Evolutionary conservation across 768 basidiomycete genomes (phyloP), one percentile per base, ranked within the genome.

Genomic region (Lactarius sanguifluus): DNA sequence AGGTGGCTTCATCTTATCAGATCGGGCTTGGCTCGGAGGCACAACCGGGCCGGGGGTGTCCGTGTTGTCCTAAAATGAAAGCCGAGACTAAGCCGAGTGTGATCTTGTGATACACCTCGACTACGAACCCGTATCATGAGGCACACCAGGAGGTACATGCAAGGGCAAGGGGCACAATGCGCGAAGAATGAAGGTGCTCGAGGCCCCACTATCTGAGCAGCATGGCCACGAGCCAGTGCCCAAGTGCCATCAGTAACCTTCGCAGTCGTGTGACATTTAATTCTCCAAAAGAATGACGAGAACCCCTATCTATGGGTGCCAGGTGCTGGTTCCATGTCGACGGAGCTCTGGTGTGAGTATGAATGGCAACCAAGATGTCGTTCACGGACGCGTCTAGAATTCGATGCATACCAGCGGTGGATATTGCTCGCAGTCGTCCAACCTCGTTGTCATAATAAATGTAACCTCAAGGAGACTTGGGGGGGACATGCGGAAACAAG

Each of bases 371-470:
- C n/a, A 47, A 9, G n/a, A 10, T 13, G n/a, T 23, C 30, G 13
- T 57, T 28, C 58, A 15, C 54, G 54, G 45, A 41, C 23, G 13
- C 30, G 2, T 59, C 47, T 54, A 52, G 58, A 59, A 52, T 40
- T 56, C n/a, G 55, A 5, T 12, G 15, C 25, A 40, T 40, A 15
- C 28, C 60, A 40, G 34, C 57, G 23, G 13, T 56, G 56, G 43
- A 45, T 38, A 61, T 50, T 32, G 15, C 15, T 5, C 38, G 34
- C 28, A 43, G 47, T 12, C 20, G 16, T 16, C 7, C 25, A 8
- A 40, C 60, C 60, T 60, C 50, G 13, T 65, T 38, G 47, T 15
- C 47, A 23, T 23, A 7, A 9, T 25, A 20, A 23, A 23, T 50
- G 23, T 25, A 50, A 50, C 23, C 47, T 57, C 55, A 18, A 25